A percentile compares a stretch with the other conserved stretches of the same genome.
Evolutionary conservation across 495 filamentous ascomycete species (phyloP).

Genomic region (Lasiosphaeria hispida): DNA sequence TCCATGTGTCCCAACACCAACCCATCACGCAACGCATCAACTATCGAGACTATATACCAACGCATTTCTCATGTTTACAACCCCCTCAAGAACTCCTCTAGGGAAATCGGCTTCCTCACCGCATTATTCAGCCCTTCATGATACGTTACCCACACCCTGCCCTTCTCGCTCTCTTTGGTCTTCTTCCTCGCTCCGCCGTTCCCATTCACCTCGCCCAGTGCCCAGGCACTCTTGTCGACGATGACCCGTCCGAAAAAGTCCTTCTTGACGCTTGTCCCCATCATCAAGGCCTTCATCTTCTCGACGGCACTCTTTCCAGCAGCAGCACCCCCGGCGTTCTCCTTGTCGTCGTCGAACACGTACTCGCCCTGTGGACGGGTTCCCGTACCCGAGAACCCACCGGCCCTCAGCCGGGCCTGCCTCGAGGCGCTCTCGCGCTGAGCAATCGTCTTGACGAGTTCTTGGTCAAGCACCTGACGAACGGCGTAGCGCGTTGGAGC

Average conservation of each 20-base stretch:
- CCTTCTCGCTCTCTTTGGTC: slow-evolving; percentile 38
- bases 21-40: background rate
- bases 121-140: slow-evolving; percentile 97
- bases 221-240: slow-evolving; percentile 37
- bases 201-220: slow-evolving; percentile 38
- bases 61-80: too few relatives aligned
- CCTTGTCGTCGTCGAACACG: slow-evolving; percentile 42
- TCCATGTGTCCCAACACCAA: background rate
- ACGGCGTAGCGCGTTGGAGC: slow-evolving; percentile 82
- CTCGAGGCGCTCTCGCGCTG: slow-evolving; percentile 57
- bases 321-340: slow-evolving; percentile 34
- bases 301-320: slow-evolving; percentile 20
- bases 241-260: slow-evolving; percentile 89
- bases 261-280: slow-evolving; percentile 55
- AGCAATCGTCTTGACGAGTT: slow-evolving; percentile 67
- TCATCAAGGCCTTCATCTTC: slow-evolving; percentile 9
- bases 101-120: slow-evolving; percentile 83
- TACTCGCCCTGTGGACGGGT: slow-evolving; percentile 13
- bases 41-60: too few relatives aligned
- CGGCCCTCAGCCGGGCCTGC: slow-evolving; percentile 52
- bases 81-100: slow-evolving; percentile 78
- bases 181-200: slow-evolving; percentile 28
- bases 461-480: slow-evolving; percentile 87
- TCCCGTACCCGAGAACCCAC: slow-evolving; percentile 18
- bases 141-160: slow-evolving; percentile 86